phyloP scores from a whole-genome alignment of 1,284 basidiomycete species.

The Golubevia sp. region DNA sequence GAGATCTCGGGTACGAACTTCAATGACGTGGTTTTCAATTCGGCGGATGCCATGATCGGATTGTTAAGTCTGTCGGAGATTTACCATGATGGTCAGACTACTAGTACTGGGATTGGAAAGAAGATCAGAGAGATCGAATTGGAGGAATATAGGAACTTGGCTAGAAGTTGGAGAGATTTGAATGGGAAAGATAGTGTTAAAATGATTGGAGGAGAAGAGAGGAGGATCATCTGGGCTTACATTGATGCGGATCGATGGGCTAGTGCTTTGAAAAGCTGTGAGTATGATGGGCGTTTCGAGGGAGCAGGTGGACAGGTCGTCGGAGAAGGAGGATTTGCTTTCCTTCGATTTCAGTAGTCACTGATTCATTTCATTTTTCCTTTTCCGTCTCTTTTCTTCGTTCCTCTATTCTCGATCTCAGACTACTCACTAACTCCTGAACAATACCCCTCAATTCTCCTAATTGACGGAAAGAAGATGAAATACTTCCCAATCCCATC shows the following conservation, averaged over 20 bases:
- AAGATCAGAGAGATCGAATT: constrained; percentile 31
- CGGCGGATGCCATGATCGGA: constrained; percentile 29
- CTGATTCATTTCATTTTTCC: background rate
- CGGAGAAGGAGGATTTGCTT: background rate
- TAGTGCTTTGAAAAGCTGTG: constrained; percentile 26
- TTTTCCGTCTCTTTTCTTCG: background rate
- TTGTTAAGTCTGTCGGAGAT: constrained; percentile 42
- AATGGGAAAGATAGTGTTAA: background rate
- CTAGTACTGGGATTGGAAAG: constrained; percentile 15
- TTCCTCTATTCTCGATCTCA: background rate
- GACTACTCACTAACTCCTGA: constrained; percentile 23
- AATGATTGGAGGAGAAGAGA: background rate
- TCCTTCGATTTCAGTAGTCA: background rate
- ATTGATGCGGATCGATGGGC: constrained; percentile 52
- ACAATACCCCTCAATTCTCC: constrained; percentile 21
- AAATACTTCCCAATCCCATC: constrained; percentile 30
- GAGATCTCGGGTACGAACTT: constrained; percentile 42
- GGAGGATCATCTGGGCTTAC: constrained; percentile 42
- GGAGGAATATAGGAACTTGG: constrained; percentile 19
- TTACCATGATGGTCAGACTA: constrained; percentile 16
- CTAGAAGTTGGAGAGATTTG: constrained; percentile 26
- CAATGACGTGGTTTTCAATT: constrained; percentile 32
- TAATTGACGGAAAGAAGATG: constrained; percentile 31
- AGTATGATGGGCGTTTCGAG: constrained; percentile 2
- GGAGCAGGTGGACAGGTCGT: too few species aligned